Conservation (phyloP, 1,284 basidiomycete species). For the Boletus sp. region DNA sequence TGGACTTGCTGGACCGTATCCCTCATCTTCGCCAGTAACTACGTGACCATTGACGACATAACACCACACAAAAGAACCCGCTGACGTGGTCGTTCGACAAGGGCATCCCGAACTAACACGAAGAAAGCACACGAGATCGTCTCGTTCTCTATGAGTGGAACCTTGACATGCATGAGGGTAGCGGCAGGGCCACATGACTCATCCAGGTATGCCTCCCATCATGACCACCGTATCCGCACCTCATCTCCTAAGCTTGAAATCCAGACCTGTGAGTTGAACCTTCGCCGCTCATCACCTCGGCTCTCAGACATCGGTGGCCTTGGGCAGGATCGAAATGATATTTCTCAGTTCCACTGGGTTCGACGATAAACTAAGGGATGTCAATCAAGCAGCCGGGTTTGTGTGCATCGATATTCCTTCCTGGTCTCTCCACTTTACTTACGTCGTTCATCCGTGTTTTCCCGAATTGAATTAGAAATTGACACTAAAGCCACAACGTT, state of each 20-base stretch:
- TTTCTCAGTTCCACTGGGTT: constrained; percentile 74
- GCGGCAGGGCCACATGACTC: constrained; percentile 55
- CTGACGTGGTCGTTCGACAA: constrained; percentile 71
- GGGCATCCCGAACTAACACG: constrained; percentile 75
- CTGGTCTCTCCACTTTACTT: not conserved
- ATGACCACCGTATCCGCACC: not conserved
- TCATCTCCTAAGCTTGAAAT: no score
- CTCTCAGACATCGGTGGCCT: no score
- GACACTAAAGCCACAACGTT: not conserved
- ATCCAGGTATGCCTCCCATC: constrained; percentile 47
- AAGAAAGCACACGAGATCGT: constrained; percentile 66
- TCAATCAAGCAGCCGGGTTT: constrained; percentile 50
- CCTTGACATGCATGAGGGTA: constrained; percentile 68
- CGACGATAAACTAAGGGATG: constrained; percentile 76
- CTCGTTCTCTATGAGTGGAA: constrained; percentile 82
- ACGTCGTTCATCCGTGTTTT: not conserved
- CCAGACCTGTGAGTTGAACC: no score
- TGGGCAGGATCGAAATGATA: no score
- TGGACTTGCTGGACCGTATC: no score
- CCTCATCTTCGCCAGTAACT: not conserved
- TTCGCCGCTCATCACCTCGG: no score
- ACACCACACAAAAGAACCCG: constrained; percentile 51
- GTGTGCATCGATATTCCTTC: constrained; percentile 42
- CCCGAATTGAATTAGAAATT: not conserved
- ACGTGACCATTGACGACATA: not conserved